These are phyloP conservation scores for Ophiocordyceps sinensis DNA, from an alignment of 2,329 filamentous ascomycete genomes.

Conservation along the genomic window DNA sequence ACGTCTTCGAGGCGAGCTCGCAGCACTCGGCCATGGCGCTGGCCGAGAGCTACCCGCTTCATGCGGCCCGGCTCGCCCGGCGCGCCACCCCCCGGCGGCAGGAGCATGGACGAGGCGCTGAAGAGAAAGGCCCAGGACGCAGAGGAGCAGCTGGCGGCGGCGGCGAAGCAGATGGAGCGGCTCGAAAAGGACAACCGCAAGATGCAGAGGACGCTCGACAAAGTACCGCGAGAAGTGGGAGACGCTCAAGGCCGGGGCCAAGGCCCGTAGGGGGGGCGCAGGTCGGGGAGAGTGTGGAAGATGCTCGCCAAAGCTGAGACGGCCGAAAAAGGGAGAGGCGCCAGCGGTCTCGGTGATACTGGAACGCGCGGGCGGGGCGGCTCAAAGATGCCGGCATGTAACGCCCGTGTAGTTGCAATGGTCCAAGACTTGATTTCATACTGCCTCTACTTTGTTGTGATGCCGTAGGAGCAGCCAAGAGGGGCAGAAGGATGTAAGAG, in stretches of 20 bases:
- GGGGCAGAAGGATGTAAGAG: background rate
- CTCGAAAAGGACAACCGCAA: constrained; percentile 48
- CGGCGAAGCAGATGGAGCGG: constrained; percentile 46
- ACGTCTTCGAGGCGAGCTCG: constrained; percentile 83
- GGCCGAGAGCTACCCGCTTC: constrained; percentile 62
- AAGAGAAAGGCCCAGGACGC: constrained; percentile 44
- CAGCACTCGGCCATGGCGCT: constrained; percentile 78
- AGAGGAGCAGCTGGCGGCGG: constrained; percentile 47
- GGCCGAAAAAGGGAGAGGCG: background rate
- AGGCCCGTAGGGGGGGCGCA: constrained; percentile 36
- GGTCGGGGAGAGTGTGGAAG: constrained; percentile 21
- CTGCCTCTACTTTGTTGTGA: no score
- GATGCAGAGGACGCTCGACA: constrained; percentile 39
- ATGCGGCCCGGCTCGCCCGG: constrained; percentile 41
- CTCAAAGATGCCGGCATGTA: background rate
- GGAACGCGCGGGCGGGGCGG: background rate
- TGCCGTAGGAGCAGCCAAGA: background rate
- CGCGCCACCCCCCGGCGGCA: constrained; percentile 11
- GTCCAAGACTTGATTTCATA: no score
- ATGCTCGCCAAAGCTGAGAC: constrained; percentile 8
- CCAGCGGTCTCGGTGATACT: no score
- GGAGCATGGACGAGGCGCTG: constrained; percentile 19
- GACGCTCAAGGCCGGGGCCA: constrained; percentile 44
- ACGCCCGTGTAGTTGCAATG: no score
- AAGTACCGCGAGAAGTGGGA: constrained; percentile 50